Evolutionary conservation across 768 basidiomycete genomes (phyloP), one percentile per base, ranked within the genome.

Genomic region (Russula sp.): DNA sequence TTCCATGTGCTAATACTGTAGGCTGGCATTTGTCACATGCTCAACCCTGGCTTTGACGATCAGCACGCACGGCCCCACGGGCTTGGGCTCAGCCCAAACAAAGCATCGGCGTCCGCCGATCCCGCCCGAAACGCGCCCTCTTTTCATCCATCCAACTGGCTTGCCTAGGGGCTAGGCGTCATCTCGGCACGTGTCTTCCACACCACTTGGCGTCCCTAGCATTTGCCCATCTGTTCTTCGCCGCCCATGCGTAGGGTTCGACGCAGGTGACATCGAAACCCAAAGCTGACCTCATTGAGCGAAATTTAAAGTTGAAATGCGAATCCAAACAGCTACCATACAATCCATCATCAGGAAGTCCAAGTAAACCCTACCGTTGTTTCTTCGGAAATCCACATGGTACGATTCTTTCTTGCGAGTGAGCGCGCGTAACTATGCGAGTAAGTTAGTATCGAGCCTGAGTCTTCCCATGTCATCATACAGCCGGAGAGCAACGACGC

Each of bases 401-500:
- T 34, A 24, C 30, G 44, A 49, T 49, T 32, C n/a, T 20, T 2
- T 22, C 16, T 14, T 6, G 13, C 30, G 28, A 46, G 28, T 32
- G 52, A 44, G 52, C 52, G 54, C 42, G 52, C 22, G 52, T 61
- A n/a, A n/a, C n/a, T 53, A 60, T 44, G 42, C 2, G 30, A 57
- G 2, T 2, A 30, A 30, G n/a, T n/a, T 14, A 7, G n/a, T 6
- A 13, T 18, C 32, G 28, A 42, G 16, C 20, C 9, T 16, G n/a
- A 13, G 18, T 6, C 53, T 30, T 42, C 30, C 44, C 57, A 8
- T 46, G 42, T 46, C 44, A 57, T 48, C 42, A 20, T 28, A 3
- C 44, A 32, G 46, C 40, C 10, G 32, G 18, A 42, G 24, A 20
- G 9, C 10, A 42, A 28, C 16, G 38, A 42, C n/a, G 38, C 56